A percentile compares a stretch with the other conserved stretches of the same genome.
Conservation (phyloP, 257 asterid species). For the Nicotiana paniculata region DNA sequence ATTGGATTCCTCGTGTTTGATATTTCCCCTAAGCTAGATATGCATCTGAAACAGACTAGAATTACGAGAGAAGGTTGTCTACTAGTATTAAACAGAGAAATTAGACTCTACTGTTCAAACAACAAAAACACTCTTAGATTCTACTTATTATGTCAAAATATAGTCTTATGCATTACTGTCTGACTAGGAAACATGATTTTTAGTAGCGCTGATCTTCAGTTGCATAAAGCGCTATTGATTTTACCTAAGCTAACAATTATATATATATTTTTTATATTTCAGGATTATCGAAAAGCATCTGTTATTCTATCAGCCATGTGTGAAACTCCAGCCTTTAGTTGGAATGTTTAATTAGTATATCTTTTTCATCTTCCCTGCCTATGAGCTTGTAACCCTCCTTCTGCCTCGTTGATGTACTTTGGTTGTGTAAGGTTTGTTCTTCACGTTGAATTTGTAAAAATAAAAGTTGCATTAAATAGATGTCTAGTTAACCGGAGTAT, state of each 20-base stretch:
- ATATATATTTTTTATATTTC: not conserved
- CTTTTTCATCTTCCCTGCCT: not conserved
- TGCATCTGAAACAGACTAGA: not conserved
- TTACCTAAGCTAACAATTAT: not conserved
- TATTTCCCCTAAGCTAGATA: not conserved
- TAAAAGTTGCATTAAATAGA: not conserved
- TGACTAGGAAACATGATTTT: too few relatives aligned
- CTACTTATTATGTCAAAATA: too few relatives aligned
- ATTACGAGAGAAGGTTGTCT: not conserved
- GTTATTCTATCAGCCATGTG: not conserved
- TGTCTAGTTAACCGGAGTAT: not conserved
- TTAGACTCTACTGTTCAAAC: too few relatives aligned
- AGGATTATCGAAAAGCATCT: not conserved
- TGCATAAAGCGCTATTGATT: not conserved
- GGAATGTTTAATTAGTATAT: not conserved
- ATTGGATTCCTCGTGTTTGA: not conserved
- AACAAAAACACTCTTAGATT: too few relatives aligned
- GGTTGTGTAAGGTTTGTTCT: not conserved
- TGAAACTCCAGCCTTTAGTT: not conserved
- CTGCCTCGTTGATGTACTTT: not conserved
- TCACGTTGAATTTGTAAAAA: not conserved
- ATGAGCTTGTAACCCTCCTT: not conserved
- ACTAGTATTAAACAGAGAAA: too few relatives aligned
- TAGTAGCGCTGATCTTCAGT: not conserved
- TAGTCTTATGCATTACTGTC: too few relatives aligned